Base-by-base conservation (phyloP, 129 eudicot species). In the Dittrichia graveolens region DNA sequence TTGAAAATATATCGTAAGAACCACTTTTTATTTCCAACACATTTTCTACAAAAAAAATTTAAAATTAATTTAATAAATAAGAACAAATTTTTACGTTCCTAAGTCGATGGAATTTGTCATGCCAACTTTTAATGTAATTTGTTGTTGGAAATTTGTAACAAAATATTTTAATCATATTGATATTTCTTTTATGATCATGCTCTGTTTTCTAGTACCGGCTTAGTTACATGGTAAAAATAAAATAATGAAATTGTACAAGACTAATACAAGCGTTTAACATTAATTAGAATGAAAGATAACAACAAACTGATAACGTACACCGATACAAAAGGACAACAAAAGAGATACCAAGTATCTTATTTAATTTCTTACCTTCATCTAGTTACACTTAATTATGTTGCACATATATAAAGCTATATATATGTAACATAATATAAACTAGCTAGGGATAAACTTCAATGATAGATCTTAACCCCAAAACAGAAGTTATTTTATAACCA, bases 391-490 rank as follows among this genome's bases (percentile, higher is more conserved):
- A 50, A 4, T 7, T n/a, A n/a, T n/a, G n/a, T 48, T 48, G 16
- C 5, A 12, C 13, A n/a, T n/a, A n/a, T n/a, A 48, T 13, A 11
- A 2, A 47, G 53, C 53, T 8, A 47, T 47, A n/a, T 16, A 55
- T n/a, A 24, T 60, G 15, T 11, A 47, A 47, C 53, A 8, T 2
- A 47, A 19, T 60, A 24, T 24, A 24, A 60, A 44, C 61, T 47
- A n/a, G n/a, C 54, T 56, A 80, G 4, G 80, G 76, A 74, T 66
- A 80, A 53, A 80, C 71, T 40, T 81, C 76, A 41, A 76, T 82
- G 31, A 77, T 43, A 65, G 82, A 82, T 53, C 79, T 77, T 8
- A 55, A n/a, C 3, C 85, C 82, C 5, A 77, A 50, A 0, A 48
- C 19, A 2, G 68, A 68, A 49, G 53, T 72, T 3, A 82, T 73